Percentiles rank a stretch among this genome's conserved stretches.
These are phyloP conservation scores for Penium margaritaceum DNA, from an alignment of 139 green algal genomes.

Conservation along the genomic window DNA sequence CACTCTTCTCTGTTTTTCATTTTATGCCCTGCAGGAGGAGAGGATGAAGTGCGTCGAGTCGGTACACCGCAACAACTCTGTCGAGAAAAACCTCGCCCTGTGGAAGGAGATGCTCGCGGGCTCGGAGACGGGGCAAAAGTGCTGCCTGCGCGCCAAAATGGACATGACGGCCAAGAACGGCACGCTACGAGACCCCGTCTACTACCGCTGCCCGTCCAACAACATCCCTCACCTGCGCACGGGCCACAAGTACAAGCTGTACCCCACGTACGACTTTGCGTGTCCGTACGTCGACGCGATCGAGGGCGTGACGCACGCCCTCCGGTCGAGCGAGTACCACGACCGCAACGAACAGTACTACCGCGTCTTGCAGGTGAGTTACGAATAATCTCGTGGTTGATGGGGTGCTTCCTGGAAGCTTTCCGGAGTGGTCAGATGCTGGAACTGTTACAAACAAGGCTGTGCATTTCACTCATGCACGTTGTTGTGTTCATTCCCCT, in stretches of 20 bases:
- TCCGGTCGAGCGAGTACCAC: conserved; percentile 91
- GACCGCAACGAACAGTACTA: conserved; percentile 63
- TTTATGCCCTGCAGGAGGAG: conserved; percentile 82
- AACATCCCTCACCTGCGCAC: conserved; percentile 76
- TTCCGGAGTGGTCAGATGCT: background rate
- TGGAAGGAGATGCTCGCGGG: conserved; percentile 88
- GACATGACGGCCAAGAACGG: conserved; percentile 82
- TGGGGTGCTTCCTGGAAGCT: too few species aligned
- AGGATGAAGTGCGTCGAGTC: conserved; percentile 74
- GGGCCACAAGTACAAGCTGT: conserved; percentile 74
- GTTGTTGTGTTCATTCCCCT: too few species aligned
- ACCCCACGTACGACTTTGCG: conserved; percentile 97
- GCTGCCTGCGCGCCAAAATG: conserved; percentile 86
- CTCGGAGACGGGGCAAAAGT: conserved; percentile 59
- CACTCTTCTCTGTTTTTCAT: too few species aligned
- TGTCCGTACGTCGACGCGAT: conserved; percentile 89
- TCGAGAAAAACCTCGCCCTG: conserved; percentile 77
- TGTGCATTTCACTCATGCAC: background rate
- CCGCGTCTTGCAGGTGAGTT: conserved; percentile 24
- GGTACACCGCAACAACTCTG: conserved; percentile 51
- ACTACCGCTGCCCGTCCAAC: conserved; percentile 82
- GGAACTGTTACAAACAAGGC: background rate
- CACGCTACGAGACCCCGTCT: conserved; percentile 86
- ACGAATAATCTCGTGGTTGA: too few species aligned
- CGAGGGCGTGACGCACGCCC: conserved; percentile 92